Percentiles rank a stretch among this genome's conserved stretches.
Conservation (phyloP, 345 rosid genomes). For the Lagerstroemia speciosa region DNA sequence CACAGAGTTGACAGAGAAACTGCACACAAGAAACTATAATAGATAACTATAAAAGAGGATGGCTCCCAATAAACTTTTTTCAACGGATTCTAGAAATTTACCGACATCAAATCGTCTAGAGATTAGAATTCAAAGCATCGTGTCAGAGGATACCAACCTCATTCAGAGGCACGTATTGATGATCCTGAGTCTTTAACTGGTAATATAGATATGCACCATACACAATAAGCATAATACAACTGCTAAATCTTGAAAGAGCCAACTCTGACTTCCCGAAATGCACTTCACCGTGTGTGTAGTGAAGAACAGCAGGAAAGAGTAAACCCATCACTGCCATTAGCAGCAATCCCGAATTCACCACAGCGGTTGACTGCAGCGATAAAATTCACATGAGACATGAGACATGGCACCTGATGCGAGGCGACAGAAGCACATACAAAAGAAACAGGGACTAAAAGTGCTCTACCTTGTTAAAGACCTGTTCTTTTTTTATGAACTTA, state of each 20-base stretch:
- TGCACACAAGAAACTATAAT: too few species aligned
- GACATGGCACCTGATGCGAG: background rate
- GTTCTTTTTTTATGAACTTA: slow-evolving; percentile 54
- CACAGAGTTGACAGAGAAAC: too few species aligned
- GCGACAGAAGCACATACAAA: background rate
- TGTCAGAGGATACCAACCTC: slow-evolving; percentile 63
- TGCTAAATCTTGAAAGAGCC: slow-evolving; percentile 91
- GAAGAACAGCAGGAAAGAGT: slow-evolving; percentile 88
- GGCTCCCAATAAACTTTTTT: background rate
- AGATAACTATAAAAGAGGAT: too few species aligned
- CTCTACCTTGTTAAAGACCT: slow-evolving; percentile 70
- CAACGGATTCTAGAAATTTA: background rate
- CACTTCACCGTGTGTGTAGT: slow-evolving; percentile 81
- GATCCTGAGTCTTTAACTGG: slow-evolving; percentile 57
- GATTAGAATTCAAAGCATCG: too few species aligned
- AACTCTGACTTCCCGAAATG: slow-evolving; percentile 79
- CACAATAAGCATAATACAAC: slow-evolving; percentile 84
- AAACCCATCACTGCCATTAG: slow-evolving; percentile 97
- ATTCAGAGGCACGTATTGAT: slow-evolving; percentile 36
- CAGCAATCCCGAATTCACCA: slow-evolving; percentile 78
- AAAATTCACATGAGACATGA: slow-evolving; percentile 24
- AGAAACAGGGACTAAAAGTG: background rate
- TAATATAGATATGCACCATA: slow-evolving; percentile 79
- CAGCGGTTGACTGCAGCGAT: slow-evolving; percentile 63
- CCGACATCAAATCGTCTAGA: too few species aligned